A percentile compares a stretch with the other conserved stretches of the same genome.
Conservation (phyloP, 352 stramenopile genomes). For the Phytophthora pisi region DNA sequence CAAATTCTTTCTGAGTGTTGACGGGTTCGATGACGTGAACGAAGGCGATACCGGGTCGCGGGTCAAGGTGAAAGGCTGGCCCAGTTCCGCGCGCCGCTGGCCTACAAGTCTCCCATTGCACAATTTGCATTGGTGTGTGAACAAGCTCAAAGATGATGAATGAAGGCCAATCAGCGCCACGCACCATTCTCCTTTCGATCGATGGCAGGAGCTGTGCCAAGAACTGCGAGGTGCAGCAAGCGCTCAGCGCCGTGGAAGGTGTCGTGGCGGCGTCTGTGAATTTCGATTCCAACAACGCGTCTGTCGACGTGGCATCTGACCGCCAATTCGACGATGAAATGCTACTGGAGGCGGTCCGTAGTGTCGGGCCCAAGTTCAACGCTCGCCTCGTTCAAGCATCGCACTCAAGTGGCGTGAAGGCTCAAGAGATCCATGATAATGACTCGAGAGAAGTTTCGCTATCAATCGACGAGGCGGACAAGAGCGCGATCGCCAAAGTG, state of each 20-base stretch:
- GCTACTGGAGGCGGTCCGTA: conserved; percentile 47
- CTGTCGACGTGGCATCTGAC: conserved; percentile 48
- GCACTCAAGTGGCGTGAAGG: neutral
- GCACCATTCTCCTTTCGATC: conserved; percentile 56
- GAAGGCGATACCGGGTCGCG: conserved; percentile 4
- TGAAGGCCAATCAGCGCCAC: conserved; percentile 8
- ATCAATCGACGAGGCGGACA: conserved; percentile 44
- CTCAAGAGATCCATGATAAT: neutral
- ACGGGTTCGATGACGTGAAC: conserved; percentile 32
- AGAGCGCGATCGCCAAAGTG: conserved; percentile 51
- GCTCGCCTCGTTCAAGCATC: conserved; percentile 31
- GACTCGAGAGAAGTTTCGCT: conserved; percentile 41
- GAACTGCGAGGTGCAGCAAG: conserved; percentile 50
- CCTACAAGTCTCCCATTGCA: conserved; percentile 1
- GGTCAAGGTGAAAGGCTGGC: neutral
- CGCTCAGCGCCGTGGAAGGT: conserved; percentile 84
- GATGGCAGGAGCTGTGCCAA: conserved; percentile 68
- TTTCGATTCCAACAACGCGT: conserved; percentile 56
- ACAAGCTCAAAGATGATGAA: neutral
- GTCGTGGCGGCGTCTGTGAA: conserved; percentile 62
- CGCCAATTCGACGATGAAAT: conserved; percentile 50
- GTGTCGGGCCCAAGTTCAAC: conserved; percentile 40
- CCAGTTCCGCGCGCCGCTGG: neutral
- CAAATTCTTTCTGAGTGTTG: conserved; percentile 19
- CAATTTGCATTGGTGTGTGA: conserved; percentile 4